phyloP scores from a whole-genome alignment of 495 filamentous ascomycete species.

The Hapsidospora chrysogenum region DNA sequence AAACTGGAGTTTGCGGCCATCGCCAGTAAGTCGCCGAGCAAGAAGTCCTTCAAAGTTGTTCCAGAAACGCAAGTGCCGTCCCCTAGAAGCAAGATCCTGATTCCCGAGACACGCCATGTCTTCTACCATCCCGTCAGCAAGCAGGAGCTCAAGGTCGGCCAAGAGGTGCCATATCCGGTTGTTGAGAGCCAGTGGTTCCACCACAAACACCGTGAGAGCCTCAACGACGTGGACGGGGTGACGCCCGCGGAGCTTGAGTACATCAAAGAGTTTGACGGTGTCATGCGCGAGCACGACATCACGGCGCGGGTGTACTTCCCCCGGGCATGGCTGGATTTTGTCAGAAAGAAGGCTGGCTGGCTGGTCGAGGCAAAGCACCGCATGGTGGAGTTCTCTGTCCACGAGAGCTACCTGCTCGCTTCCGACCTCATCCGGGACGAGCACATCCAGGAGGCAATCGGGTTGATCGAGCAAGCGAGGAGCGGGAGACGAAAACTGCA shows the following conservation, averaged over 20 bases:
- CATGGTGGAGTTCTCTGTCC: slow-evolving; percentile 27
- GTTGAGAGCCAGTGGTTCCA: slow-evolving; percentile 32
- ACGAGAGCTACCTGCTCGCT: slow-evolving; percentile 25
- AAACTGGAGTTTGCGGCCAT: too few species aligned
- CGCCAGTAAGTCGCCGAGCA: slow-evolving; percentile 1
- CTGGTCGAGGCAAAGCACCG: slow-evolving; percentile 17
- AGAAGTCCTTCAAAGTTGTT: background rate
- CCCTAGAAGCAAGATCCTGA: slow-evolving; percentile 13
- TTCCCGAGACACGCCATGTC: slow-evolving; percentile 30
- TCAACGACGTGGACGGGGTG: slow-evolving; percentile 33
- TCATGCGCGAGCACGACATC: slow-evolving; percentile 25
- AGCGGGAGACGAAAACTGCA: slow-evolving; percentile 10
- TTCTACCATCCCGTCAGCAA: slow-evolving; percentile 35
- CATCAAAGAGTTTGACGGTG: slow-evolving; percentile 32
- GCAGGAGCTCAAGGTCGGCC: slow-evolving; percentile 25
- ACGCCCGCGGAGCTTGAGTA: slow-evolving; percentile 32
- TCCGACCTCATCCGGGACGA: slow-evolving; percentile 19
- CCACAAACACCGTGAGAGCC: slow-evolving; percentile 32
- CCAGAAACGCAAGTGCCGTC: too few species aligned
- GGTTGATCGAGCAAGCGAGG: slow-evolving; percentile 18
- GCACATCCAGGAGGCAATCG: slow-evolving; percentile 16
- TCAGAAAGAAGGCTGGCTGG: slow-evolving; percentile 25
- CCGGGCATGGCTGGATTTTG: slow-evolving; percentile 24
- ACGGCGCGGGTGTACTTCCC: slow-evolving; percentile 29
- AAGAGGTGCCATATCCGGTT: slow-evolving; percentile 19